A percentile compares a stretch with the other conserved stretches of the same genome.
phyloP scores from a whole-genome alignment of 140 eudicot genomes.

The Cichorium intybus region DNA sequence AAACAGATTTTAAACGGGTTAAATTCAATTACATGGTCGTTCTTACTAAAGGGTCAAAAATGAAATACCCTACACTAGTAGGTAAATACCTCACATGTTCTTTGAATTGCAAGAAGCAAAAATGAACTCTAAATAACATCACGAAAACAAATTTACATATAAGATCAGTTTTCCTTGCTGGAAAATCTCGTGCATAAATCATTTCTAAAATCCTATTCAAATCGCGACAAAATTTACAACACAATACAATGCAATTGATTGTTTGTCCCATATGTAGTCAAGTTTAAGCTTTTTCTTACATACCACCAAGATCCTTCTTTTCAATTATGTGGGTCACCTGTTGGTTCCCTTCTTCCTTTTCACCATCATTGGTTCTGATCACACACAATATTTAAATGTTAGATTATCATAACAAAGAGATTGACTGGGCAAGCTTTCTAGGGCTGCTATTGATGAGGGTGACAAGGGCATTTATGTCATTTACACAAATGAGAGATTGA shows the following conservation, averaged over 20 bases:
- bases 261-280: background rate
- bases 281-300: background rate
- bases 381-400: background rate
- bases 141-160: conserved; percentile 19
- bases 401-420: background rate
- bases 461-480: background rate
- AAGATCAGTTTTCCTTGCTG: conserved; percentile 1
- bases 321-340: background rate
- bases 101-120: conserved; percentile 15
- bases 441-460: background rate
- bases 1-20: too few relatives aligned
- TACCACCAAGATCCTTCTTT: background rate
- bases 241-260: conserved; percentile 13
- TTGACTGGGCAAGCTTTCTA: background rate
- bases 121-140: conserved; percentile 8
- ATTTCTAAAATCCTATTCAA: conserved; percentile 15
- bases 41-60: too few relatives aligned
- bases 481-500: background rate
- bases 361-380: background rate
- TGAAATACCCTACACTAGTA: too few relatives aligned
- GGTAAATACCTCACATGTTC: background rate
- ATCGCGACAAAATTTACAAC: conserved; percentile 22
- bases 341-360: background rate
- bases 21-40: too few relatives aligned
- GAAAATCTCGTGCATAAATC: conserved; percentile 1